These are phyloP conservation scores for Rhizopogon sp. DNA, from an alignment of 768 basidiomycete species.

Conservation along the genomic window DNA sequence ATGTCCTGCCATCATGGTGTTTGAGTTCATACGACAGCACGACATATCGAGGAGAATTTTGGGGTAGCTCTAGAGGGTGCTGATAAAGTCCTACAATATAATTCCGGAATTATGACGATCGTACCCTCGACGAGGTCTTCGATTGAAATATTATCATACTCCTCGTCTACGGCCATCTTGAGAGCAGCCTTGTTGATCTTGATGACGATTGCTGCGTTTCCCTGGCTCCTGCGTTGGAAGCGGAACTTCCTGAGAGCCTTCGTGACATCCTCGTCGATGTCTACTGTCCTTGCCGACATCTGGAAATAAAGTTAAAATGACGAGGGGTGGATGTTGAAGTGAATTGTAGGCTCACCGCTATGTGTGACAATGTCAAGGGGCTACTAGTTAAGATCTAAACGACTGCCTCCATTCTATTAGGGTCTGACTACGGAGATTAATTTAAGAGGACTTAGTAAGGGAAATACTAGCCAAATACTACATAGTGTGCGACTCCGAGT, in stretches of 20 bases:
- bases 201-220: slow-evolving; percentile 76
- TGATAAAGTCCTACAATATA: background rate
- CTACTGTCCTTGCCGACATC: slow-evolving; percentile 50
- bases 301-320: background rate
- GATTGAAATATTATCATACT: slow-evolving; percentile 69
- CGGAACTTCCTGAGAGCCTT: slow-evolving; percentile 81
- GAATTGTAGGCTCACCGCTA: background rate
- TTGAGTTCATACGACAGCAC: slow-evolving; percentile 78
- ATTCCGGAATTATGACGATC: slow-evolving; percentile 1
- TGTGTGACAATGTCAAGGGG: background rate
- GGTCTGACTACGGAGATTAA: background rate
- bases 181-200: slow-evolving; percentile 87
- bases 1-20: slow-evolving; percentile 78
- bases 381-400: too few relatives aligned
- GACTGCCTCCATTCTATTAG: too few relatives aligned
- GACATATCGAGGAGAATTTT: slow-evolving; percentile 82
- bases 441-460: too few relatives aligned
- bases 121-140: slow-evolving; percentile 87
- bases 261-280: slow-evolving; percentile 77
- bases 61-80: slow-evolving; percentile 66
- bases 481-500: background rate
- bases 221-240: slow-evolving; percentile 57
- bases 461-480: too few relatives aligned
- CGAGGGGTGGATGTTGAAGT: background rate
- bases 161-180: slow-evolving; percentile 79